These are phyloP conservation scores for Cornus florida DNA, from an alignment of 148 eudicot species.

Conservation along the genomic window DNA sequence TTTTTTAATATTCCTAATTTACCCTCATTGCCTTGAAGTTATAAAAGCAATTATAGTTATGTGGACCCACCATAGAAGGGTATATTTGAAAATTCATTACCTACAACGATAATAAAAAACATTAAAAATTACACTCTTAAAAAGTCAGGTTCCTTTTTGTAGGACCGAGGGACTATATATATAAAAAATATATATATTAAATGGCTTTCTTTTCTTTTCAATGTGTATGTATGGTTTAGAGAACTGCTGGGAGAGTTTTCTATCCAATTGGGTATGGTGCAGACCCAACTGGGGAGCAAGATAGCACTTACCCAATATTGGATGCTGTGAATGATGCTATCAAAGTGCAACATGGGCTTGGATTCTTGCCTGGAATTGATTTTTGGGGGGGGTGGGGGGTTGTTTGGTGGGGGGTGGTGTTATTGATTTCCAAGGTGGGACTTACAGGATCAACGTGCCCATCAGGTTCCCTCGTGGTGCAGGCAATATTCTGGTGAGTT, in stretches of 20 bases:
- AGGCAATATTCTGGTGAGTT: conserved; percentile 45
- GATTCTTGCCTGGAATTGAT: conserved; percentile 37
- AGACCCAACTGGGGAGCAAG: conserved; percentile 39
- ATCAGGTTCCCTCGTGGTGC: conserved; percentile 31
- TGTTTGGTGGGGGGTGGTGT: too few species aligned
- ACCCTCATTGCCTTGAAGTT: too few species aligned
- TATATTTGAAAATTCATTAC: too few species aligned
- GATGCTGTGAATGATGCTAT: conserved; percentile 24
- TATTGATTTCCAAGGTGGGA: conserved; percentile 45
- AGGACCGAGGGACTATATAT: too few species aligned
- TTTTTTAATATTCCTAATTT: too few species aligned
- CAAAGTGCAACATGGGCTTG: conserved; percentile 11
- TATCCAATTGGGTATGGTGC: conserved; percentile 47
- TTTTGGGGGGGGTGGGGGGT: too few species aligned
- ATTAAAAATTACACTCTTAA: too few species aligned
- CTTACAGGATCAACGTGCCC: conserved; percentile 31
- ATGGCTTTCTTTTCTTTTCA: not conserved
- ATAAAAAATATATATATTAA: too few species aligned
- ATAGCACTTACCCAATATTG: conserved; percentile 35
- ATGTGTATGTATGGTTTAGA: conserved; percentile 8
- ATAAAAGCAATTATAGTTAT: too few species aligned
- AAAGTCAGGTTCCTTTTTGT: too few species aligned
- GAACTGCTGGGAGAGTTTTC: conserved; percentile 28
- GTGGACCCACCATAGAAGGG: too few species aligned
- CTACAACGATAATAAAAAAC: too few species aligned